phyloP scores from a whole-genome alignment of 805 yeast species.

The Grigorovia jiainica region DNA sequence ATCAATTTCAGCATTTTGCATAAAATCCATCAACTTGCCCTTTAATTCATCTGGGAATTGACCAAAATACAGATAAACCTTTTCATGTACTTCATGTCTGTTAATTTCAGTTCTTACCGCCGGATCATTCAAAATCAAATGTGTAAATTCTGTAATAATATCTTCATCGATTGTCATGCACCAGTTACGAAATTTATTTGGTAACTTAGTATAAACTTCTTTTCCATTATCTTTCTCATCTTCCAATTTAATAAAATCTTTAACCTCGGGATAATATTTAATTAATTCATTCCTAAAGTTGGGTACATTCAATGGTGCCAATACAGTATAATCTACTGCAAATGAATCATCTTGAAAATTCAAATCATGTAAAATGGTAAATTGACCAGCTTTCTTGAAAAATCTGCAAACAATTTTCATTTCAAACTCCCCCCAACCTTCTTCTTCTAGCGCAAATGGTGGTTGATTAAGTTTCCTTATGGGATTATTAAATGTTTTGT shows the following conservation, averaged over 20 bases:
- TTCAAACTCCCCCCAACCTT: conserved; percentile 98
- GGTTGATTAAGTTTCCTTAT: conserved; percentile 59
- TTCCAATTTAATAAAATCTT: not conserved
- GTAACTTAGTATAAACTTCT: not conserved
- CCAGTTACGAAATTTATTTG: not conserved
- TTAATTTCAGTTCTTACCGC: conserved; percentile 17
- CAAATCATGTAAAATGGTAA: conserved; percentile 72
- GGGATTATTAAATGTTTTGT: conserved; percentile 87
- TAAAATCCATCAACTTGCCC: conserved; percentile 1
- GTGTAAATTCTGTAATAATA: conserved; percentile 16
- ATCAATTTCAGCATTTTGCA: not conserved
- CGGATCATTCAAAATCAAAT: conserved; percentile 17
- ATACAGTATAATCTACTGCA: conserved; percentile 61
- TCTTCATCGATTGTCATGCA: conserved; percentile 16
- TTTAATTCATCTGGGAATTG: conserved; percentile 22
- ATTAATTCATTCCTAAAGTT: conserved; percentile 53
- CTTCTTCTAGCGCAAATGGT: conserved; percentile 78
- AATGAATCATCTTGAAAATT: conserved; percentile 69
- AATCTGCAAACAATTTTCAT: conserved; percentile 65
- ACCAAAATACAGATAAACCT: conserved; percentile 15
- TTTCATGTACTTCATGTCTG: conserved; percentile 14
- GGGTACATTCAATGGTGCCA: conserved; percentile 64
- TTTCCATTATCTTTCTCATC: not conserved
- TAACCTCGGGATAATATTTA: conserved; percentile 57
- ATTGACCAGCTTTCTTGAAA: conserved; percentile 74